Percentiles rank a stretch among this genome's conserved stretches.
phyloP scores from a whole-genome alignment of 2,329 filamentous ascomycete species.

The Colletotrichum chrysophilum region DNA sequence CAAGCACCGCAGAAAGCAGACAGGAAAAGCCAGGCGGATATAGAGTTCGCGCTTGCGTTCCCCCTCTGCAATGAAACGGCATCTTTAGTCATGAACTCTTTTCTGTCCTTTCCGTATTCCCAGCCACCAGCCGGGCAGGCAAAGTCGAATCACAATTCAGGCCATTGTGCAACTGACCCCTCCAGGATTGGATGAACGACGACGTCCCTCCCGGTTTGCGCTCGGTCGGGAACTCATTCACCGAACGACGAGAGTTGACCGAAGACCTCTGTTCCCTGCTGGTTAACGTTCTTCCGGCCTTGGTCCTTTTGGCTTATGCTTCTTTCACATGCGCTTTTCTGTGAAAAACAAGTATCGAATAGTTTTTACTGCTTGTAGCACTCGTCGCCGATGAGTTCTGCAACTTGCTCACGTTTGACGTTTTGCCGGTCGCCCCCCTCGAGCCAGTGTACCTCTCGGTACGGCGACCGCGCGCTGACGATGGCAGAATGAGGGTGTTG shows the following conservation, averaged over 20 bases:
- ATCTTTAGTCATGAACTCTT: slow-evolving; percentile 6
- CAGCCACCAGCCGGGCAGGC: neutral
- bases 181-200: slow-evolving; percentile 13
- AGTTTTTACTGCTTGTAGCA: neutral
- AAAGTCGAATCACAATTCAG: neutral
- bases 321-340: slow-evolving; percentile 10
- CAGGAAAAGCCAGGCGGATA: neutral
- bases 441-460: neutral
- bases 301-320: neutral
- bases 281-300: neutral
- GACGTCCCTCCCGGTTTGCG: neutral
- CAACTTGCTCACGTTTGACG: neutral
- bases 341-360: neutral
- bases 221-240: neutral
- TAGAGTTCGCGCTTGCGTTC: slow-evolving; percentile 4
- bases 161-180: neutral
- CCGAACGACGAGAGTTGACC: slow-evolving; percentile 1
- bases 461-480: neutral
- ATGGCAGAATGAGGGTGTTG: neutral
- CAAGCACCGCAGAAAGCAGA: neutral
- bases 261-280: neutral
- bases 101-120: neutral
- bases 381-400: neutral
- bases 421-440: neutral
- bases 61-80: slow-evolving; percentile 9